phyloP scores from a whole-genome alignment of 2,329 filamentous ascomycete genomes.

The Colletotrichum sublineola region DNA sequence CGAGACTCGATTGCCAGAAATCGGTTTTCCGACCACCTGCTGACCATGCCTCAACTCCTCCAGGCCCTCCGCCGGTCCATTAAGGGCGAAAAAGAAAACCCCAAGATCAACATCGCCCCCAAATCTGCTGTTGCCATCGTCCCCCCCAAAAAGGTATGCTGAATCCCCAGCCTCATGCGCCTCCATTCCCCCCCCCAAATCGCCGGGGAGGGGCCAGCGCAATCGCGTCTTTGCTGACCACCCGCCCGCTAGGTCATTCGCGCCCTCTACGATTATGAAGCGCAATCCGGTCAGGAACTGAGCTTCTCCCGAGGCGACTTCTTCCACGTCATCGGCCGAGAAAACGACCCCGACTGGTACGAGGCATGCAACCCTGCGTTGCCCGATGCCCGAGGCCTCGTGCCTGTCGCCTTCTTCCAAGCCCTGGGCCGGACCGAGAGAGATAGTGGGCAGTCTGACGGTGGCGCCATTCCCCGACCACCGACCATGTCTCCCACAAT shows the following conservation, averaged over 20 bases:
- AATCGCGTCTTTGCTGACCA: slow-evolving; percentile 44
- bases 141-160: slow-evolving; percentile 88
- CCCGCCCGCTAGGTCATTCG: slow-evolving; percentile 82
- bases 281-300: slow-evolving; percentile 81
- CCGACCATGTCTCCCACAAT: slow-evolving; percentile 55
- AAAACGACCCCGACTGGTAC: slow-evolving; percentile 97
- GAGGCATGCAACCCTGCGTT: slow-evolving; percentile 96
- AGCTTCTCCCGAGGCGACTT: slow-evolving; percentile 96
- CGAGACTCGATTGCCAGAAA: slow-evolving; percentile 39
- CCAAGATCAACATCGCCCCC: slow-evolving; percentile 81
- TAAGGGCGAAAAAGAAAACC: slow-evolving; percentile 87
- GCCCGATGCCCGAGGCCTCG: slow-evolving; percentile 87
- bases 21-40: slow-evolving; percentile 44
- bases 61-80: slow-evolving; percentile 89
- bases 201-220: background rate
- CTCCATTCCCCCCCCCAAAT: background rate
- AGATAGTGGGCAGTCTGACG: slow-evolving; percentile 82
- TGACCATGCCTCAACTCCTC: slow-evolving; percentile 60
- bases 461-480: slow-evolving; percentile 59
- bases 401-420: slow-evolving; percentile 95
- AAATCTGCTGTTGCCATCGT: slow-evolving; percentile 91
- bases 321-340: slow-evolving; percentile 96
- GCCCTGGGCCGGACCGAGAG: slow-evolving; percentile 91
- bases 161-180: slow-evolving; percentile 24
- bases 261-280: slow-evolving; percentile 93